Evolutionary conservation across 2,329 filamentous ascomycete genomes (phyloP), one percentile per base, ranked within the genome.

Genomic region (Helicocarpus griseus): DNA sequence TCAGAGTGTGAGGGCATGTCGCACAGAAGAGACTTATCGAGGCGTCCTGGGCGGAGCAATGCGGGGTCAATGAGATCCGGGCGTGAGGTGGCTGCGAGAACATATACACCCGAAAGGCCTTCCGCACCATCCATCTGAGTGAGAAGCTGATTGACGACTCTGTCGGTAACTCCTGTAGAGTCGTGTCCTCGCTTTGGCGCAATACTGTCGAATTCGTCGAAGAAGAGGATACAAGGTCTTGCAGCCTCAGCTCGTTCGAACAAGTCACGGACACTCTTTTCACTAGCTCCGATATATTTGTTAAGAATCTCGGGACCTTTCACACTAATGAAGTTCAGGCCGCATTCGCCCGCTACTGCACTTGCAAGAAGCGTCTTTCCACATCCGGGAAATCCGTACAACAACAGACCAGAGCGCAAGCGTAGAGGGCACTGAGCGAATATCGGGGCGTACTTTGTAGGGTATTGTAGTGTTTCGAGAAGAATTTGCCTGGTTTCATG

Each of bases 91-190:
- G 93, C 94, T 21, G 94, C 94, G 2, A 98, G 79, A 5, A 98
- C 93, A 61, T 98, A 98, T 0, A 98, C 94, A 1, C 93, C 93
- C 0, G 85, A 89, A 4, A 98, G 73, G 0, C 93, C 94, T 69
- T 98, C 94, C 0, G 93, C 93, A 63, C 93, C 93, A 63, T 98
- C 93, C 93, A 98, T 98, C 68, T 97, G 91, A 0, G 94, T 98
- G 9, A 98, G 79, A 52, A 98, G 82, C 74, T 98, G 94, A 67
- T 98, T 98, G 60, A 98, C 93, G 0, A 98, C 94, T 35, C 94
- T 83, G 69, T 98, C 94, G 0, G 93, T 98, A n/a, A 98, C 94
- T 57, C 94, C 93, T 0, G 93, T 98, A 1, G 86, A 93, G 67
- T 98, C 94, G 65, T 98, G 93, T 0, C 93, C 93, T 71, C 93